Conservation (phyloP, 2,329 filamentous ascomycete species). For the Claviceps spartinae region DNA sequence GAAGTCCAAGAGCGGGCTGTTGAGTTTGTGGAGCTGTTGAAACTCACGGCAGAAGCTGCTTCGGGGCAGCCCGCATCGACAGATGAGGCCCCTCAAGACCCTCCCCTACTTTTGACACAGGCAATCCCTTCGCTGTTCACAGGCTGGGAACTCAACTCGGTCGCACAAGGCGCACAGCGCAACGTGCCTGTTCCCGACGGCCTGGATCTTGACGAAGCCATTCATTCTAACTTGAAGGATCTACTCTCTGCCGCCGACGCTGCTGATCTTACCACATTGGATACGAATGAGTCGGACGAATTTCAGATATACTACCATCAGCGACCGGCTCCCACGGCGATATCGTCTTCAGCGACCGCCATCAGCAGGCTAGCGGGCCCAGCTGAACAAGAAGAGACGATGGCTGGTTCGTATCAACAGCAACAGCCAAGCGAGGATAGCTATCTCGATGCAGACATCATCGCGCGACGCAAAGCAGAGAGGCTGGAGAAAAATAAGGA, state of each 20-base stretch:
- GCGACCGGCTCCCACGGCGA: conserved; percentile 34
- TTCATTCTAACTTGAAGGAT: conserved; percentile 59
- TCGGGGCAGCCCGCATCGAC: conserved; percentile 49
- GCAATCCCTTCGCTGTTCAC: conserved; percentile 79
- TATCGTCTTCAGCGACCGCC: conserved; percentile 39
- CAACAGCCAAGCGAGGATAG: conserved; percentile 48
- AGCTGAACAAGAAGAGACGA: conserved; percentile 26
- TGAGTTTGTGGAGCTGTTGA: conserved; percentile 81
- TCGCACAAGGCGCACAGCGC: conserved; percentile 65
- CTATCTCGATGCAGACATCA: conserved; percentile 58
- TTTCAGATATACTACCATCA: conserved; percentile 56
- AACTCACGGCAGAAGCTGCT: conserved; percentile 71
- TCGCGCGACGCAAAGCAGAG: conserved; percentile 62
- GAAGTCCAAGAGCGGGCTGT: conserved; percentile 93
- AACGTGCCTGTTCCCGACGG: conserved; percentile 71
- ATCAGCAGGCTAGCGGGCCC: conserved; percentile 39
- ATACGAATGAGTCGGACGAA: conserved; percentile 45
- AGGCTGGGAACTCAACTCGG: conserved; percentile 82
- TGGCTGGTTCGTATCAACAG: conserved; percentile 43
- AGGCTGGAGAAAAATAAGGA: conserved; percentile 73
- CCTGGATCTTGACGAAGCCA: conserved; percentile 67
- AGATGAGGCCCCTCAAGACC: conserved; percentile 43
- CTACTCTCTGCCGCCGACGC: conserved; percentile 50
- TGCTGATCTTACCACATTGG: conserved; percentile 35
- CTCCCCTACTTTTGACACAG: conserved; percentile 76